A percentile compares a stretch with the other conserved stretches of the same genome.
These are phyloP conservation scores for Mrakia frigida DNA, from an alignment of 768 basidiomycete species.

Conservation along the genomic window DNA sequence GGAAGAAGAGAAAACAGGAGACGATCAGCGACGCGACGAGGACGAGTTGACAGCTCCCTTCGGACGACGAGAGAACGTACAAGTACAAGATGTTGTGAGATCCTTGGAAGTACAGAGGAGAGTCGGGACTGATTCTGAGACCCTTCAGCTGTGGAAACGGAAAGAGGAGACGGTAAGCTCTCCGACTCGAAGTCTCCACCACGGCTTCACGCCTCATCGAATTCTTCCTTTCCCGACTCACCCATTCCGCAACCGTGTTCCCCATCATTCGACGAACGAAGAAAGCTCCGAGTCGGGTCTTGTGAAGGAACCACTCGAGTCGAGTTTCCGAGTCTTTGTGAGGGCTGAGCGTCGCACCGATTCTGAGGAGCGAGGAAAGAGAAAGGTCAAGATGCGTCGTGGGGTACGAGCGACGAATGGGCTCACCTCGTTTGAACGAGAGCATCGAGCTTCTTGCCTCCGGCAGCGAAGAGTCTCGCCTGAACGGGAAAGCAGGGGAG, in stretches of 20 bases:
- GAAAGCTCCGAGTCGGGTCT: neutral
- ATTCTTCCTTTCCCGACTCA: too few relatives aligned
- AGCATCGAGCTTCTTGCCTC: neutral
- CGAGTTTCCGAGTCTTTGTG: neutral
- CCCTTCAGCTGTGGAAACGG: neutral
- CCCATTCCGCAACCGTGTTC: neutral
- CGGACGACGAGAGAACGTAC: neutral
- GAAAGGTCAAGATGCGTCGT: too few relatives aligned
- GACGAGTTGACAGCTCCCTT: neutral
- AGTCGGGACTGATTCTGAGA: neutral
- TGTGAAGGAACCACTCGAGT: conserved; percentile 1
- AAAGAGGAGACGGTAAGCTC: neutral
- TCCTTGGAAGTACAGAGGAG: neutral
- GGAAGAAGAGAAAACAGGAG: neutral
- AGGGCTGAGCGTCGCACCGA: neutral
- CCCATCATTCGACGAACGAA: neutral
- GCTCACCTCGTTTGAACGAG: neutral
- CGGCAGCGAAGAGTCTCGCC: neutral
- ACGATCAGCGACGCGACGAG: neutral
- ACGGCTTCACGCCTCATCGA: too few relatives aligned
- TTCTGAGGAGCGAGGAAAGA: neutral
- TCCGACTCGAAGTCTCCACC: neutral
- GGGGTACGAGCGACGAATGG: neutral
- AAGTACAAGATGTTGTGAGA: neutral
- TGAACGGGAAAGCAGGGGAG: neutral